Evolutionary conservation across 1,139 yeast species (phyloP), one percentile per base, ranked within the genome.

Genomic region (Protomyces lactucae-debilis): DNA sequence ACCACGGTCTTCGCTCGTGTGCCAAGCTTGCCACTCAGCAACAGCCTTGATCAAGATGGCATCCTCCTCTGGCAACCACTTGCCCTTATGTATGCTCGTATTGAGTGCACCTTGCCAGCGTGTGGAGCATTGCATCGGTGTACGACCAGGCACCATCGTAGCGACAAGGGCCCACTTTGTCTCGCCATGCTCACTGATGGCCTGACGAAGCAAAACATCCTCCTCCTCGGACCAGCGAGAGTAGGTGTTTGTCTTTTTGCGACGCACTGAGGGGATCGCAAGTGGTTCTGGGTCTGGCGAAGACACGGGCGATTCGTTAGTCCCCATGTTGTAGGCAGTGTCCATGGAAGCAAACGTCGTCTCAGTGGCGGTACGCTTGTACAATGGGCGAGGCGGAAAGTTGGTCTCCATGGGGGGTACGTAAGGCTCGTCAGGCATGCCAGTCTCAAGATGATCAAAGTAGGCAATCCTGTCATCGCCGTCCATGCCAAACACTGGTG

Each of bases 91-190:
- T 23, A 61, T 55, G 45, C 46, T 40, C 8, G 65, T 55, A 39
- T 61, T 61, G 32, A 61, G 61, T 9, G 65, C 65, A 9, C 65
- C 65, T 23, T 56, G 60, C 65, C 65, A 61, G 32, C 65, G 39
- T 25, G 65, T 61, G 14, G 61, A 55, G 53, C 65, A 61, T 60
- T 61, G 65, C 65, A 61, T 61, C 12, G 65, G 65, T 23, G 65
- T 55, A 12, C 65, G 60, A 35, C 65, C 65, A n/a, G 65, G 65
- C 14, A 61, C 65, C 53, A 32, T 39, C 16, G 61, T 53, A 16
- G 65, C 52, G 32, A 61, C 65, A 16, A 56, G 56, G 35, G 57
- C 36, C 65, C 65, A 61, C 35, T 55, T 56, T 36, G 43, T 37
- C 40, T 43, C 54, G 1, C 65, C 65, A n/a, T 61, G 56, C 45